phyloP scores from a whole-genome alignment of 2,329 filamentous ascomycete genomes.

The Hymenoscyphus infarciens region DNA sequence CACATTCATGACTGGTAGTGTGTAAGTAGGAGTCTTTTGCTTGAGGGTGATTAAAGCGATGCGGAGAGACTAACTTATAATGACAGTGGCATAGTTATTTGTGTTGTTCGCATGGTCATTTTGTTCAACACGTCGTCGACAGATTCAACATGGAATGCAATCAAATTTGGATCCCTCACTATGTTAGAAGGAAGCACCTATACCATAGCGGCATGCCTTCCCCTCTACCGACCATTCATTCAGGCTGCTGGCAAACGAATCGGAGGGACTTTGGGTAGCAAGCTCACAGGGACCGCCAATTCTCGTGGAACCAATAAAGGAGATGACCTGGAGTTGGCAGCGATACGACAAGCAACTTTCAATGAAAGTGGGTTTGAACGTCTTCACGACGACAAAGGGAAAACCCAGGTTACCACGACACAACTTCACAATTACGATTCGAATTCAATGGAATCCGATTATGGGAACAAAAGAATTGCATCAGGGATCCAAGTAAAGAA shows the following conservation, averaged over 20 bases:
- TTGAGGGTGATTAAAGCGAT: background rate
- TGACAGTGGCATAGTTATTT: background rate
- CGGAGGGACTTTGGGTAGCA: background rate
- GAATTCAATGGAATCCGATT: background rate
- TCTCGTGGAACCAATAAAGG: slow-evolving; percentile 6
- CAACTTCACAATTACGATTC: background rate
- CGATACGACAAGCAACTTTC: slow-evolving; percentile 1
- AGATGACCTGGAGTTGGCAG: slow-evolving; percentile 1
- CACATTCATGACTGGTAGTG: slow-evolving; percentile 6
- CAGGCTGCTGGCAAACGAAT: slow-evolving; percentile 4
- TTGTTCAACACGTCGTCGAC: background rate
- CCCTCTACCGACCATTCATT: slow-evolving; percentile 1
- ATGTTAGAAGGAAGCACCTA: slow-evolving; percentile 7
- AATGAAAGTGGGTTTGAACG: slow-evolving; percentile 6
- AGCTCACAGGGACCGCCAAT: background rate
- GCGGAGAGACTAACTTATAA: background rate
- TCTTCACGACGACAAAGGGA: background rate
- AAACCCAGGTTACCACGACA: background rate
- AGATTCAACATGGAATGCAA: slow-evolving; percentile 5
- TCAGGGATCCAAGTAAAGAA: background rate
- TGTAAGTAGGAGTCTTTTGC: background rate
- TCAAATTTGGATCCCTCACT: slow-evolving; percentile 5
- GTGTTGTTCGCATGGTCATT: background rate
- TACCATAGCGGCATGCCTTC: slow-evolving; percentile 2
- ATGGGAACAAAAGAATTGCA: background rate